phyloP scores from a whole-genome alignment of 2,329 filamentous ascomycete genomes.

The Colletotrichum gigasporum region DNA sequence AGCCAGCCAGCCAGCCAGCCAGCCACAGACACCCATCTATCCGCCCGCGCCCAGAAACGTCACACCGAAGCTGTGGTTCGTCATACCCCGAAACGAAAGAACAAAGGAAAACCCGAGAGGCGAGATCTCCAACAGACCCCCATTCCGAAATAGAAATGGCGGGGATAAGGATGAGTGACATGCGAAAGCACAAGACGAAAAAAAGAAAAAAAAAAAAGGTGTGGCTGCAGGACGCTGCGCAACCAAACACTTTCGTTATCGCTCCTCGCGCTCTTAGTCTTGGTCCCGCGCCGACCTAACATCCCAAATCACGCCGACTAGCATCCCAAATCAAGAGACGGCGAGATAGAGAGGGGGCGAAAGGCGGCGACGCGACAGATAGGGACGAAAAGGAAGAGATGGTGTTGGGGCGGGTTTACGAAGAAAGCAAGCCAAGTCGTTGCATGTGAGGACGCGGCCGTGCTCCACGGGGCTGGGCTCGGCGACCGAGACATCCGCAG shows the following conservation, averaged over 20 bases:
- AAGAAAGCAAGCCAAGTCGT: neutral
- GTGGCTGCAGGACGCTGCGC: slow-evolving; percentile 21
- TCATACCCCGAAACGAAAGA: too few species aligned
- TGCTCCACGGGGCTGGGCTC: neutral
- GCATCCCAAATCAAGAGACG: too few species aligned
- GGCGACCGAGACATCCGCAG: neutral
- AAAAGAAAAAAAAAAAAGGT: neutral
- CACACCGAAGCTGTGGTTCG: too few species aligned
- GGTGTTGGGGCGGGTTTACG: neutral
- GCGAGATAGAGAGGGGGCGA: too few species aligned
- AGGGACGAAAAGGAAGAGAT: neutral
- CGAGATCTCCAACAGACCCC: too few species aligned
- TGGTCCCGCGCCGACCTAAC: too few species aligned
- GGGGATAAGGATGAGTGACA: too few species aligned
- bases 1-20: too few species aligned
- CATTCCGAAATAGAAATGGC: too few species aligned
- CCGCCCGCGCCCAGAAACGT: too few species aligned
- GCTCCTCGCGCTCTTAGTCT: neutral
- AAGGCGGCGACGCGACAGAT: neutral
- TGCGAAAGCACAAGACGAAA: neutral
- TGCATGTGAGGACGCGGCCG: neutral
- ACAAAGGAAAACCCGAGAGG: neutral
- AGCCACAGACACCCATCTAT: too few species aligned
- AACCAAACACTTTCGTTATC: neutral
- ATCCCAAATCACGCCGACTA: too few species aligned